Evolutionary conservation across 176 grass and related monocot species (phyloP).

Genomic region (Musa troglodytarum): DNA sequence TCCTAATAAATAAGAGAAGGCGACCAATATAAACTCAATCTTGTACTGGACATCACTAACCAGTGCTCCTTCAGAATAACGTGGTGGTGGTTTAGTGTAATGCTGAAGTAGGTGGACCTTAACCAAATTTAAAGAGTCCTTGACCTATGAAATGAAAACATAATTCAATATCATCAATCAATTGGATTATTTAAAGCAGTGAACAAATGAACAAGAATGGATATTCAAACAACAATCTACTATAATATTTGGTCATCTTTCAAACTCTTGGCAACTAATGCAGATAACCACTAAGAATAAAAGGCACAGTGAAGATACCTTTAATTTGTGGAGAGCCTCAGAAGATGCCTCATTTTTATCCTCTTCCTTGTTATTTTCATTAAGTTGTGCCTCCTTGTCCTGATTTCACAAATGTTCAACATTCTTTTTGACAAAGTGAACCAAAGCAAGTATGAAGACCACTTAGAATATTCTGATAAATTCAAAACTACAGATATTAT

Average conservation of each 20-base stretch:
- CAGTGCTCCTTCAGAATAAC: constrained; percentile 76
- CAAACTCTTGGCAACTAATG: neutral
- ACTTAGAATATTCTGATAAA: neutral
- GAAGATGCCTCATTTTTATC: constrained; percentile 27
- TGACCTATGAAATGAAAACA: constrained; percentile 41
- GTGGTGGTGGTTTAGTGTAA: constrained; percentile 72
- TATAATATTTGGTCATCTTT: neutral
- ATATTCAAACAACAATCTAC: neutral
- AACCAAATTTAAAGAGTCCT: constrained; percentile 46
- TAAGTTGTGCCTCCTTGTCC: constrained; percentile 39
- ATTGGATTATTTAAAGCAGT: neutral
- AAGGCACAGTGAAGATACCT: constrained; percentile 23
- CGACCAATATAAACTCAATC: neutral
- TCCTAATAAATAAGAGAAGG: constrained; percentile 17
- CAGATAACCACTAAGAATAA: neutral
- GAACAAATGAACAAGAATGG: neutral
- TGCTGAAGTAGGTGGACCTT: constrained; percentile 55
- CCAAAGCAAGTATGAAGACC: neutral
- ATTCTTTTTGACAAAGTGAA: neutral
- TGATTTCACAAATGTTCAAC: constrained; percentile 14
- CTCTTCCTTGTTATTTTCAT: constrained; percentile 23
- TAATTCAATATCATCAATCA: neutral
- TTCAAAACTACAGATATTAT: too few species aligned
- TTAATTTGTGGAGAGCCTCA: constrained; percentile 44
- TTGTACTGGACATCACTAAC: constrained; percentile 35